Evolutionary conservation across 1,284 basidiomycete genomes (phyloP), one percentile per base, ranked within the genome.

Genomic region (Ustilago hordei): DNA sequence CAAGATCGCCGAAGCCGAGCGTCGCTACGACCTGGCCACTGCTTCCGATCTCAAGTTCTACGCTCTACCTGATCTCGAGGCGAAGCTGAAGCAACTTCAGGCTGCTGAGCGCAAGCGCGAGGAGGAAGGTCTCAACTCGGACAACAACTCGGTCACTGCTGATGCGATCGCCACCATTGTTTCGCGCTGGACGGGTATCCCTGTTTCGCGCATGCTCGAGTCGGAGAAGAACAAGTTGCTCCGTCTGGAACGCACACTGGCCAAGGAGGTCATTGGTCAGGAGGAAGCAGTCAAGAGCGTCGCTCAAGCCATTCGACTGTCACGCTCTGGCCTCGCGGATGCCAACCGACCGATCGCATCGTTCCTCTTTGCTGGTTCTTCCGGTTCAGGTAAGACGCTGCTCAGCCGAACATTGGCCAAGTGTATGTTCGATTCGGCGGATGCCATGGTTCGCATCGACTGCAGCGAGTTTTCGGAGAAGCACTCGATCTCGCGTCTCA

Each of bases 1-100:
- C 28, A 99, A 98, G 88, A 92, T 93, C 0, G 94, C 97, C 79
- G 95, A 97, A 56, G 96, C 96, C 8, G 95, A 98, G 87, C 89
- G 96, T 86, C 91, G 91, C 88, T 92, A 89, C 81, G 90, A 87
- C 67, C 69, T 86, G 11, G 75, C 80, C 38, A 84, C 81, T 28
- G 81, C 85, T 5, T 95, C 95, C 60, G 96, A 98, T 86, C 88
- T 98, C 72, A 91, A 92, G 62, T 97, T 95, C 87, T 95, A 93
- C 84, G 95, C 95, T 11, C 90, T 99, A 48, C 96, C 97, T 13
- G 84, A 98, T 81, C 89, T 96, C n/a, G 91, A 95, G 85, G 87
- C 88, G 62, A 91, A 91, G 56, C 90, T 98, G 67, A 86, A 86
- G 62, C 82, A 87, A 67, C 86, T 90, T 39, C 89, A 90, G 81